phyloP scores from a whole-genome alignment of 2,329 filamentous ascomycete genomes.

The Fusarium devonianum region DNA sequence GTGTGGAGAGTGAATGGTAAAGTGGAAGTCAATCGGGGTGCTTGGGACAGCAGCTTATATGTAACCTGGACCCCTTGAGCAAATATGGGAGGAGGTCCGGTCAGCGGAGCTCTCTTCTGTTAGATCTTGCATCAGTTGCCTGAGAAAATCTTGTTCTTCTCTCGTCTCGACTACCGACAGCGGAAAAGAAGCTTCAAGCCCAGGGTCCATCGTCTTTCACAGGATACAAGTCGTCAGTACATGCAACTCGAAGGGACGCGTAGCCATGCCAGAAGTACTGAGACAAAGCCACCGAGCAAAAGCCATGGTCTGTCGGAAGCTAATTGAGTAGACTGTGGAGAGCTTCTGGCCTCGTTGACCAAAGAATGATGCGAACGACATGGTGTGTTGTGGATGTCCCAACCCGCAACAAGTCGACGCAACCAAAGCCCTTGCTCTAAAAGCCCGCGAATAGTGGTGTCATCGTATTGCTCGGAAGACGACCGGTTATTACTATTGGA shows the following conservation, averaged over 20 bases:
- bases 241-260: accelerated
- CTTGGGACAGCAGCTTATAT: conserved; percentile 27
- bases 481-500: neutral
- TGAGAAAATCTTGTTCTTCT: too few relatives aligned
- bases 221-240: conserved; percentile 12
- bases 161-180: conserved; percentile 14
- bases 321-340: conserved; percentile 9
- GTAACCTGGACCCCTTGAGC: neutral
- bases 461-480: conserved; percentile 14
- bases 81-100: neutral
- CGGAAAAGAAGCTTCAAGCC: conserved; percentile 5
- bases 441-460: conserved; percentile 18
- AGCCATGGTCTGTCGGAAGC: neutral
- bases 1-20: conserved; percentile 14
- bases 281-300: conserved; percentile 1
- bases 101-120: too few relatives aligned
- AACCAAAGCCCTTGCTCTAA: too few relatives aligned
- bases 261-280: neutral
- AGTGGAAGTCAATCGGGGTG: neutral
- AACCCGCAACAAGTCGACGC: too few relatives aligned
- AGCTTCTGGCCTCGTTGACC: conserved; percentile 1
- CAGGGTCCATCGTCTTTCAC: conserved; percentile 12
- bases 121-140: too few relatives aligned
- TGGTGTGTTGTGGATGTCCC: too few relatives aligned
- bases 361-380: conserved; percentile 18